Evolutionary conservation across 768 basidiomycete species (phyloP), one percentile per base, ranked within the genome.

Genomic region (Kwoniella botswanensis): DNA sequence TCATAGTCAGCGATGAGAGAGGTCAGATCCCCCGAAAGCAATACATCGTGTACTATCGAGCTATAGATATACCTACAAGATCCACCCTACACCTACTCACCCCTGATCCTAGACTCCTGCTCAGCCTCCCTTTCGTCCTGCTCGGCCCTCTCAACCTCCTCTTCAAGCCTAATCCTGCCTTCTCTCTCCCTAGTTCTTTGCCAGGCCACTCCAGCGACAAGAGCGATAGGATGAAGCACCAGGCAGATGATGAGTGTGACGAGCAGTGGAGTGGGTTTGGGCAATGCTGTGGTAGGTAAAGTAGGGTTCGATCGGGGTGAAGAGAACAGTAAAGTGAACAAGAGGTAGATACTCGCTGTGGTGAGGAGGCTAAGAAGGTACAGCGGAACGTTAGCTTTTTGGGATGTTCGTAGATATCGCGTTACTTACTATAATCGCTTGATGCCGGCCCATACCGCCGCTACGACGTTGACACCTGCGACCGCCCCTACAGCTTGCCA

Each of bases 401-500:
- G 1, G 0, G 7, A 9, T 35, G 0, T 35, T 35, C 35, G 46
- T 17, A 1, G 46, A 50, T 15, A 50, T 50, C 35, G 35, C 1
- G 1, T 50, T 4, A 77, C 82, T 70, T 55, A 81, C 78, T 78
- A 77, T 55, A 73, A 63, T 58, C 77, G 63, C 61, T 75, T 76
- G 54, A 76, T 22, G 54, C 74, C 79, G 21, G 76, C 72, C 80
- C 81, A 81, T 21, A 79, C 66, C 35, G 79, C 79, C 43, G 74
- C 41, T 50, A 54, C 88, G 43, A 86, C 46, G 79, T 95, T 93
- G 3, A 89, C 88, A 9, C 86, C 86, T 10, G 90, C 84, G 29
- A 93, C 84, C 22, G 90, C 88, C 2, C 87, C 89, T 56, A 94
- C 89, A 0, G 91, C 93, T 0, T 90, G 86, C 89, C 90, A 93